phyloP scores from a whole-genome alignment of 768 basidiomycete species.

The Lactarius deliciosus region DNA sequence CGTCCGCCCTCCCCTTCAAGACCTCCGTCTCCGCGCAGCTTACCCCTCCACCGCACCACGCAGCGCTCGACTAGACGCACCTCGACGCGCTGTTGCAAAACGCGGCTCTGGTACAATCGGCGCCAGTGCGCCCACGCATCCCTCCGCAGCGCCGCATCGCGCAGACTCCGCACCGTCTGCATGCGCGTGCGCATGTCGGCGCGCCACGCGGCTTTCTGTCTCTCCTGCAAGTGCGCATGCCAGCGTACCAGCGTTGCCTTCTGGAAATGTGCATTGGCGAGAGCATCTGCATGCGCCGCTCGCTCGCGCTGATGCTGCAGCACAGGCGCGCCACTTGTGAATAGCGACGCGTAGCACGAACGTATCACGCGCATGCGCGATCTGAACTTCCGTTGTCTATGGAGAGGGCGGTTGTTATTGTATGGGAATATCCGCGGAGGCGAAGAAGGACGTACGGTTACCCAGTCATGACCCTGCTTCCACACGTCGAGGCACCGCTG shows the following conservation, averaged over 20 bases:
- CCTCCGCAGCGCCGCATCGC: conserved; percentile 51
- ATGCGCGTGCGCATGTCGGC: conserved; percentile 71
- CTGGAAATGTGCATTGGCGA: conserved; percentile 48
- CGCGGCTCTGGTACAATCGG: conserved; percentile 50
- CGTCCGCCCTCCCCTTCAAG: conserved; percentile 52
- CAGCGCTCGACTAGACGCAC: conserved; percentile 45
- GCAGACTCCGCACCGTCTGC: conserved; percentile 56
- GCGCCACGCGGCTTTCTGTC: conserved; percentile 59
- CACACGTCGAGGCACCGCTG: conserved; percentile 77
- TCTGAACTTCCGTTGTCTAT: conserved; percentile 71
- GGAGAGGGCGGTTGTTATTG: background rate
- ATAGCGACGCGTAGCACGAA: conserved; percentile 59
- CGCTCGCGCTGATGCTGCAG: conserved; percentile 40
- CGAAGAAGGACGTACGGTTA: conserved; percentile 52
- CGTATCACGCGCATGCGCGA: conserved; percentile 65
- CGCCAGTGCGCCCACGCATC: conserved; percentile 70
- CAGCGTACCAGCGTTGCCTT: conserved; percentile 49
- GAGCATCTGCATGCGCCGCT: conserved; percentile 43
- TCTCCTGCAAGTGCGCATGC: conserved; percentile 54
- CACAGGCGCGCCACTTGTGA: conserved; percentile 58
- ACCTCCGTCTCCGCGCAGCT: conserved; percentile 42
- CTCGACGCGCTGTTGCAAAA: conserved; percentile 53
- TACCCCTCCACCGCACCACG: conserved; percentile 55
- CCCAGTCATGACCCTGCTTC: conserved; percentile 70
- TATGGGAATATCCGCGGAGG: conserved; percentile 17